Conservation (phyloP, 2,329 filamentous ascomycete genomes). For the Hypomyces perniciosus region DNA sequence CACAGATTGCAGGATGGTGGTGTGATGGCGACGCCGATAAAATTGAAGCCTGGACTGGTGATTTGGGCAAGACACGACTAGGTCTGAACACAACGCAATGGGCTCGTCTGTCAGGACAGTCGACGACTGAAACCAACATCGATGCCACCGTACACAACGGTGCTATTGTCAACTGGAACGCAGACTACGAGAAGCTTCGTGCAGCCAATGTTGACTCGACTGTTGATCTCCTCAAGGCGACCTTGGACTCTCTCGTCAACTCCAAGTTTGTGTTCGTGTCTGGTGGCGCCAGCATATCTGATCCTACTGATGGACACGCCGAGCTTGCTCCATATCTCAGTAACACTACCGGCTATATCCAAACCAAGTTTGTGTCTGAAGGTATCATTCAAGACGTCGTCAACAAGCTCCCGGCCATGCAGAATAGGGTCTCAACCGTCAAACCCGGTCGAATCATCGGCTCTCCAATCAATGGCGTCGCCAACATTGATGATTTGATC, state of each 20-base stretch:
- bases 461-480: constrained; percentile 14
- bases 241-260: constrained; percentile 10
- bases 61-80: constrained; percentile 55
- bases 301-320: background rate
- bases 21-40: background rate
- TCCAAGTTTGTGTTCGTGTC: constrained; percentile 21
- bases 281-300: constrained; percentile 14
- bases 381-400: constrained; percentile 13
- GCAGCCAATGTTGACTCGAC: constrained; percentile 59
- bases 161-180: constrained; percentile 73
- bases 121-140: constrained; percentile 42
- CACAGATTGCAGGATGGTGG: constrained; percentile 8
- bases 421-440: constrained; percentile 15
- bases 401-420: background rate
- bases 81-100: constrained; percentile 59
- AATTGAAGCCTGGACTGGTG: constrained; percentile 6
- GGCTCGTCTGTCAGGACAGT: constrained; percentile 44
- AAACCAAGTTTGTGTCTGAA: constrained; percentile 22
- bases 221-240: constrained; percentile 15
- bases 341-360: constrained; percentile 15
- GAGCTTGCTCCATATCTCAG: constrained; percentile 4
- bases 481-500: constrained; percentile 21
- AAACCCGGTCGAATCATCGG: constrained; percentile 22
- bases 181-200: constrained; percentile 65
- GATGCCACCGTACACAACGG: constrained; percentile 79